These are phyloP conservation scores for Scalesia atractyloides DNA, from an alignment of 129 eudicot genomes.

Conservation along the genomic window DNA sequence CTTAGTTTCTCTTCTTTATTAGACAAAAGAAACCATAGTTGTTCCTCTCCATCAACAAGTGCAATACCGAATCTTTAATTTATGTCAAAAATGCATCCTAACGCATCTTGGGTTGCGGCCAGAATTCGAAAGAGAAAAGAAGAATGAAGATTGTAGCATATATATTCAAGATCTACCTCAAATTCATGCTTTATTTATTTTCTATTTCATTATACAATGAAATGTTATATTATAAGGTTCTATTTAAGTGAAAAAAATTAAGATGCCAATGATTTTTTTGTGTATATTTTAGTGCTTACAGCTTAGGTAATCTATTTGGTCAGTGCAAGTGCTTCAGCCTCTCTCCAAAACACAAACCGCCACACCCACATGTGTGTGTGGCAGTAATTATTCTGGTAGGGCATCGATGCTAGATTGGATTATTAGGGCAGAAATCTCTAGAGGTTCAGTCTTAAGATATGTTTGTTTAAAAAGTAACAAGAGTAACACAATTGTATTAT, in stretches of 20 bases:
- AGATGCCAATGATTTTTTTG: conserved; percentile 15
- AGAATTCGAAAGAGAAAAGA: background rate
- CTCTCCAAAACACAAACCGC: conserved; percentile 15
- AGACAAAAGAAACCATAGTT: background rate
- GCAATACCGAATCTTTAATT: background rate
- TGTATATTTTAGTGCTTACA: background rate
- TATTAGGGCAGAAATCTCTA: conserved; percentile 27
- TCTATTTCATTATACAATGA: background rate
- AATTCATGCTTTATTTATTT: background rate
- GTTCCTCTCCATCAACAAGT: background rate
- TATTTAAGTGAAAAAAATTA: conserved; percentile 2
- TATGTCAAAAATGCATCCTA: background rate
- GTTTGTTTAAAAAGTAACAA: background rate
- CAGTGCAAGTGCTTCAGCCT: conserved; percentile 15
- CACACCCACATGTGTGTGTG: conserved; percentile 19
- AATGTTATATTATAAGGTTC: conserved; percentile 14
- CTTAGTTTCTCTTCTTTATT: background rate
- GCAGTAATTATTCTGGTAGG: conserved; percentile 33
- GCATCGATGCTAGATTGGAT: conserved; percentile 26
- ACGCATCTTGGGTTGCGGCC: background rate
- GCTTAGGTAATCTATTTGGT: conserved; percentile 14
- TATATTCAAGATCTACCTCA: conserved; percentile 24
- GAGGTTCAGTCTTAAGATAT: conserved; percentile 9
- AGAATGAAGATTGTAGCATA: conserved; percentile 22
- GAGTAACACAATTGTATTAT: too few species aligned